Percentiles rank a stretch among this genome's conserved stretches.
Conservation (phyloP, 148 eudicot species). For the Fallopia convolvulus region DNA sequence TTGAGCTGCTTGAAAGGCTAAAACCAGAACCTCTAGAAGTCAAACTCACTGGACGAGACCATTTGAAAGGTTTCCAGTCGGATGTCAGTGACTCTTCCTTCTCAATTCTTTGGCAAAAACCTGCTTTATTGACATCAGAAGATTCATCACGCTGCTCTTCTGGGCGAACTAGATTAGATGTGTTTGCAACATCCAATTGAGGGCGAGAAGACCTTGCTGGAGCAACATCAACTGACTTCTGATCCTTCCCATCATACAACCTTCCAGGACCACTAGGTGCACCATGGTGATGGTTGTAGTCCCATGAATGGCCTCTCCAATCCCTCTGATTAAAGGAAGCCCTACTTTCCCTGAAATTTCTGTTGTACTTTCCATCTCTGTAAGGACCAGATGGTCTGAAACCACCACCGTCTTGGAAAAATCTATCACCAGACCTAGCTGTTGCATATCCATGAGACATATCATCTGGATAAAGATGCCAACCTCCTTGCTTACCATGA, state of each 20-base stretch:
- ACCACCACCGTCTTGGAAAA: slow-evolving; percentile 35
- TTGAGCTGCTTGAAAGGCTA: slow-evolving; percentile 59
- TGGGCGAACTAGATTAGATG: slow-evolving; percentile 27
- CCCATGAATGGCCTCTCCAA: slow-evolving; percentile 49
- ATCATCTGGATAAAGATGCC: slow-evolving; percentile 47
- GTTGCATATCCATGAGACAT: slow-evolving; percentile 31
- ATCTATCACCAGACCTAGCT: slow-evolving; percentile 39
- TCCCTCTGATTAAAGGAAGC: slow-evolving; percentile 45
- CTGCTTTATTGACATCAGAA: slow-evolving; percentile 29
- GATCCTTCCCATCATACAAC: slow-evolving; percentile 25
- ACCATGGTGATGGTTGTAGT: slow-evolving; percentile 28
- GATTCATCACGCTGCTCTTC: slow-evolving; percentile 46
- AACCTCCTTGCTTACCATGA: slow-evolving; percentile 63
- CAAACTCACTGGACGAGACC: slow-evolving; percentile 71
- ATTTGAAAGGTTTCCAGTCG: slow-evolving; percentile 76
- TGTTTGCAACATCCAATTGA: slow-evolving; percentile 29
- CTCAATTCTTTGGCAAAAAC: slow-evolving; percentile 35
- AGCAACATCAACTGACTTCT: slow-evolving; percentile 37
- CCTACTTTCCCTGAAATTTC: slow-evolving; percentile 47
- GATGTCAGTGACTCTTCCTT: slow-evolving; percentile 43
- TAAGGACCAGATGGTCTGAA: slow-evolving; percentile 33
- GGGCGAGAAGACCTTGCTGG: slow-evolving; percentile 37
- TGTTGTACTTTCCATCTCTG: slow-evolving; percentile 44
- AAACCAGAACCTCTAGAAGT: slow-evolving; percentile 58
- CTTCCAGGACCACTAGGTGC: slow-evolving; percentile 34